Evolutionary conservation across 192 early-diverging fungal genomes (phyloP).

Genomic region (Gamsiella multidivaricata): DNA sequence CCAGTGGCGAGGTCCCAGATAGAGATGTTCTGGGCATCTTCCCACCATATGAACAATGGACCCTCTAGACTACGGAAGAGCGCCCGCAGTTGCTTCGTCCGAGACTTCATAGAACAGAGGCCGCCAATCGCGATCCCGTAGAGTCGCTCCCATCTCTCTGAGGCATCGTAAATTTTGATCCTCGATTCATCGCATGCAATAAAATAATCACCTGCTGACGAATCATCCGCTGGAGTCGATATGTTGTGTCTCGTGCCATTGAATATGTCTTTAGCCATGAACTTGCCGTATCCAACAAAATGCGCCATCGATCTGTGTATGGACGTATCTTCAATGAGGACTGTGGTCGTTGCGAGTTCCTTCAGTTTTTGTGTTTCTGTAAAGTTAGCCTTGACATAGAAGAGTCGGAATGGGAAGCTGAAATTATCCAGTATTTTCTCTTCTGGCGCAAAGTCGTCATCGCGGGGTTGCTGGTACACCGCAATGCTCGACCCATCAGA

Average conservation of each 20-base stretch:
- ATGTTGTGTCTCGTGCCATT: not conserved
- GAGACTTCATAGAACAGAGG: not conserved
- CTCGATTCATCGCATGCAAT: constrained; percentile 10
- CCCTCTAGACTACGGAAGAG: constrained; percentile 15
- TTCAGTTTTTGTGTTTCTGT: not conserved
- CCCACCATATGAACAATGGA: constrained; percentile 14
- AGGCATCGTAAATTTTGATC: constrained; percentile 9
- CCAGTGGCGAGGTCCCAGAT: constrained; percentile 16
- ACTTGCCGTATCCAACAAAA: constrained; percentile 17
- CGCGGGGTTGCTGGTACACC: constrained; percentile 7
- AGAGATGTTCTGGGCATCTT: constrained; percentile 14
- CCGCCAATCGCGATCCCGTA: constrained; percentile 19
- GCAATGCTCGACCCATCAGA: constrained; percentile 4
- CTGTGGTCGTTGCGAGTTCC: not conserved
- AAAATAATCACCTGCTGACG: constrained; percentile 14
- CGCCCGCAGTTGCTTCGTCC: constrained; percentile 1
- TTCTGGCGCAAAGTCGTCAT: constrained; percentile 8
- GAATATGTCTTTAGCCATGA: not conserved
- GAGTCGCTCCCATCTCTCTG: constrained; percentile 6
- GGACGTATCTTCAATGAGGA: not conserved
- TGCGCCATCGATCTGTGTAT: not conserved
- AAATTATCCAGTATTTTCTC: not conserved
- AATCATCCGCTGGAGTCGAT: too few species aligned
- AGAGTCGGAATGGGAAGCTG: not conserved
- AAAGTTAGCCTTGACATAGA: not conserved